A percentile compares a stretch with the other conserved stretches of the same genome.
phyloP scores from a whole-genome alignment of 495 filamentous ascomycete genomes.

The Penicillium desertorum region DNA sequence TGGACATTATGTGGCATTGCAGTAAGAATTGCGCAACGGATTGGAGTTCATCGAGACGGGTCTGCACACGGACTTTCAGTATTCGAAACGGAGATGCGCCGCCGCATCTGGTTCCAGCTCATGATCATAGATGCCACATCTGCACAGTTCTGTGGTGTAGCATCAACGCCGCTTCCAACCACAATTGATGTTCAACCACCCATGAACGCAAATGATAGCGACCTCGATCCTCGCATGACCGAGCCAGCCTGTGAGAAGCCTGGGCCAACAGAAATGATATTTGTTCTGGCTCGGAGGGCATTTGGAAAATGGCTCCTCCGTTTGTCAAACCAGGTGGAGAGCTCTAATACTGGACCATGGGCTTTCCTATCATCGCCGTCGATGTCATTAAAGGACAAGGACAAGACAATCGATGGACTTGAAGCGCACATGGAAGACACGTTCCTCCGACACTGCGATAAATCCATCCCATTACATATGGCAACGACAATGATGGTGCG shows the following conservation, averaged over 20 bases:
- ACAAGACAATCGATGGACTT: constrained; percentile 41
- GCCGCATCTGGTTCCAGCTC: constrained; percentile 44
- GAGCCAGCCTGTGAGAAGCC: constrained; percentile 51
- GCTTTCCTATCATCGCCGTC: constrained; percentile 27
- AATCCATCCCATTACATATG: constrained; percentile 59
- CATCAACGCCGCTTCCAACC: constrained; percentile 19
- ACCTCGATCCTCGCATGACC: constrained; percentile 58
- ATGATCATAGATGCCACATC: constrained; percentile 35
- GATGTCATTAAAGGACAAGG: constrained; percentile 49
- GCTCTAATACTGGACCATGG: constrained; percentile 34
- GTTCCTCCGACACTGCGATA: constrained; percentile 58
- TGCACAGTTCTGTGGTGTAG: constrained; percentile 36
- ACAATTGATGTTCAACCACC: constrained; percentile 40
- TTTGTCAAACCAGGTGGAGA: constrained; percentile 23
- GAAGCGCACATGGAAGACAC: constrained; percentile 40
- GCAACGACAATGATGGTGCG: constrained; percentile 49
- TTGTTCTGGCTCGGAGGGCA: constrained; percentile 55
- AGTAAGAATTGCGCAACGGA: constrained; percentile 42
- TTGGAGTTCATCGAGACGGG: constrained; percentile 49
- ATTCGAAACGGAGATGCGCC: constrained; percentile 49
- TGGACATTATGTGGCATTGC: constrained; percentile 47
- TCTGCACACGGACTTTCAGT: constrained; percentile 33
- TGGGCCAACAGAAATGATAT: constrained; percentile 68
- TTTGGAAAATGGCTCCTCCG: constrained; percentile 42
- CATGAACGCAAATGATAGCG: constrained; percentile 57